phyloP scores from a whole-genome alignment of 1,284 basidiomycete genomes.

The Meripilus lineatus region DNA sequence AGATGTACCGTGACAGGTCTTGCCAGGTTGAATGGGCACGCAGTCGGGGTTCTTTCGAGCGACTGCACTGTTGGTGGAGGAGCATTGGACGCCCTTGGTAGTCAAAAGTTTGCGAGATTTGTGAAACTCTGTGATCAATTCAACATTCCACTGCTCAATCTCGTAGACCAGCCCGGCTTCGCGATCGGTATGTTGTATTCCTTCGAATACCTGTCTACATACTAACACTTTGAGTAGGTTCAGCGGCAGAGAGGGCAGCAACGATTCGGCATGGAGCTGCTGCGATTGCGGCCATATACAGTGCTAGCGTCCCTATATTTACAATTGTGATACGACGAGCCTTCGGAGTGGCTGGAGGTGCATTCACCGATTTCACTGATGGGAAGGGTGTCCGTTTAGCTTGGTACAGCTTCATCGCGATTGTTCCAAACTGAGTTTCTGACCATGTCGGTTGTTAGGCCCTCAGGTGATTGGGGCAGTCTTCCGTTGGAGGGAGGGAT shows the following conservation, averaged over 20 bases:
- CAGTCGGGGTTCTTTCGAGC: too few relatives aligned
- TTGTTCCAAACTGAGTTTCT: conserved; percentile 27
- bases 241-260: conserved; percentile 34
- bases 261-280: conserved; percentile 38
- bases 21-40: too few relatives aligned
- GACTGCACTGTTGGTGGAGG: too few relatives aligned
- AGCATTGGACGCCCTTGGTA: too few relatives aligned
- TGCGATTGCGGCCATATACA: conserved; percentile 37
- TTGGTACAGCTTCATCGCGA: too few relatives aligned
- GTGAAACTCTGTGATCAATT: conserved; percentile 36
- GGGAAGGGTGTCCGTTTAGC: too few relatives aligned
- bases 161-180: conserved; percentile 37
- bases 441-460: conserved; percentile 24
- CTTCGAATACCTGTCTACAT: too few relatives aligned
- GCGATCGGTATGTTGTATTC: too few relatives aligned
- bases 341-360: conserved; percentile 39
- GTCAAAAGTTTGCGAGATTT: conserved; percentile 32
- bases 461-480: conserved; percentile 41
- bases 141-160: conserved; percentile 32
- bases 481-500: conserved; percentile 40
- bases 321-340: conserved; percentile 35
- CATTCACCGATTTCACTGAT: too few relatives aligned
- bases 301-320: conserved; percentile 34
- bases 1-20: too few relatives aligned
- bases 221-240: too few relatives aligned